Evolutionary conservation across 768 basidiomycete species (phyloP).

Genomic region (Phylloporus arenicola): DNA sequence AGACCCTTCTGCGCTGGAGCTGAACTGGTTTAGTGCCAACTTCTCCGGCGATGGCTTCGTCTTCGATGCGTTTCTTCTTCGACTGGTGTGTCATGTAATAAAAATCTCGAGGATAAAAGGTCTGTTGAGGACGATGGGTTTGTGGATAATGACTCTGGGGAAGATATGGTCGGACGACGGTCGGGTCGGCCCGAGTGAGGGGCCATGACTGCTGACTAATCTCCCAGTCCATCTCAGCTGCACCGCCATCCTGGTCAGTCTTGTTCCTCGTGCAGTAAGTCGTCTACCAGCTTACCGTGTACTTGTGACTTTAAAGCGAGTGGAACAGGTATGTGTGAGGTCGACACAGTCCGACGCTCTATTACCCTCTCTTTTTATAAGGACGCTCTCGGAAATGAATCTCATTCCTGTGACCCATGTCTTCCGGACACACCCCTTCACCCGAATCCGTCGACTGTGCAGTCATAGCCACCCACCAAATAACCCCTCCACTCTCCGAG

Average conservation of each 20-base stretch:
- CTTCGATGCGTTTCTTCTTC: conserved; percentile 77
- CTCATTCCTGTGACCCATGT: conserved; percentile 30
- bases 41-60: conserved; percentile 46
- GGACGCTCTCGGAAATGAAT: conserved; percentile 31
- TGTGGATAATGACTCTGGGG: conserved; percentile 21
- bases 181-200: conserved; percentile 34
- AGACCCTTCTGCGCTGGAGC: conserved; percentile 74
- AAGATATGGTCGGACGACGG: conserved; percentile 31
- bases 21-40: conserved; percentile 64
- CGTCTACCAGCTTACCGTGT: conserved; percentile 18
- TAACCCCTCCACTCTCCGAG: conserved; percentile 16
- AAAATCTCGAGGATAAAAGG: conserved; percentile 39
- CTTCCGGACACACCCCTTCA: conserved; percentile 25
- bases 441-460: conserved; percentile 29
- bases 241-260: conserved; percentile 23
- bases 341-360: conserved; percentile 7
- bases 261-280: conserved; percentile 10
- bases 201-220: conserved; percentile 30
- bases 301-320: not conserved
- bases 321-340: conserved; percentile 21
- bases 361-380: conserved; percentile 27
- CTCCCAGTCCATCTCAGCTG: conserved; percentile 24
- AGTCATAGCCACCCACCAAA: conserved; percentile 23
- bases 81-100: conserved; percentile 48
- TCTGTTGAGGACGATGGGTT: conserved; percentile 17